Percentiles rank a stretch among this genome's conserved stretches.
Evolutionary conservation across 495 filamentous ascomycete species (phyloP).

Genomic region (Penicillium parvum): DNA sequence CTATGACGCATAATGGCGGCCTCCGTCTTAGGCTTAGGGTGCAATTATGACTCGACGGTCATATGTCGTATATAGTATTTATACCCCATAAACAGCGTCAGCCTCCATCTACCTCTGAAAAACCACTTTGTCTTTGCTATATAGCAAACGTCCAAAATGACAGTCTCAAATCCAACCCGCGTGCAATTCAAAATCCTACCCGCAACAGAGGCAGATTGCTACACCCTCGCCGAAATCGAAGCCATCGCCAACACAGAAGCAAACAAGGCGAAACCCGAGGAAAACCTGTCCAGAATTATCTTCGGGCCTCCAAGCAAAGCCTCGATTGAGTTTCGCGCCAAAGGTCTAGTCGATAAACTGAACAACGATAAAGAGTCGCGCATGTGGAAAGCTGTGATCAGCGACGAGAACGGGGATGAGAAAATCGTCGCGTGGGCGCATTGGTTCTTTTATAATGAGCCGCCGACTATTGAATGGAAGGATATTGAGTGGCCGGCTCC

Average conservation of each 20-base stretch:
- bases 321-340: background rate
- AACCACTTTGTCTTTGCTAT: background rate
- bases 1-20: too few relatives aligned
- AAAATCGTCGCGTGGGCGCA: slow-evolving; percentile 6
- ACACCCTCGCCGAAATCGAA: slow-evolving; percentile 6
- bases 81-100: too few relatives aligned
- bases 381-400: slow-evolving; percentile 8
- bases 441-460: slow-evolving; percentile 11
- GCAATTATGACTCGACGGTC: too few relatives aligned
- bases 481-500: slow-evolving; percentile 6
- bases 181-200: slow-evolving; percentile 5
- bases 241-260: slow-evolving; percentile 1
- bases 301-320: slow-evolving; percentile 4
- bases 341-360: slow-evolving; percentile 1
- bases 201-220: slow-evolving; percentile 9
- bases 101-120: background rate
- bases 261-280: background rate
- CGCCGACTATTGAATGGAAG: slow-evolving; percentile 2
- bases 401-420: slow-evolving; percentile 1
- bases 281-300: slow-evolving; percentile 2
- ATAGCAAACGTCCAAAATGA: background rate
- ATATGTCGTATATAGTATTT: too few relatives aligned
- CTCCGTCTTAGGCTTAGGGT: too few relatives aligned
- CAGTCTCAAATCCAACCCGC: background rate
- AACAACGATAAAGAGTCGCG: background rate